phyloP scores from a whole-genome alignment of 257 asterid species.

The Solanum corneliomulleri region DNA sequence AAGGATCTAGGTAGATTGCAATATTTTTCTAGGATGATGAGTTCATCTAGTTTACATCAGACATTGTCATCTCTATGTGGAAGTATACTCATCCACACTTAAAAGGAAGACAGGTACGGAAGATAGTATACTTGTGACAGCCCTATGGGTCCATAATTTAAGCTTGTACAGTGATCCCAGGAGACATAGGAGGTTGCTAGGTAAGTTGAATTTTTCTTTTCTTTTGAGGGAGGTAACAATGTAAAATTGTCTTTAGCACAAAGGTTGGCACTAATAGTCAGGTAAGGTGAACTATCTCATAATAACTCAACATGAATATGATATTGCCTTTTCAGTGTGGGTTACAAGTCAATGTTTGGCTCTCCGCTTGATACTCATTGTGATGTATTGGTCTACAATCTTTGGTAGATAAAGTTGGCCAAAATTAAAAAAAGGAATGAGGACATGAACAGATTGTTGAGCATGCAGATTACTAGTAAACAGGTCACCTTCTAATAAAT shows the following conservation, averaged over 20 bases:
- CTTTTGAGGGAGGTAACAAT: not conserved
- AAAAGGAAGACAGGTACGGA: not conserved
- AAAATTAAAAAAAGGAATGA: not conserved
- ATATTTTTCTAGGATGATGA: not conserved
- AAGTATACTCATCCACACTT: not conserved
- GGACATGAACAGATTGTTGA: not conserved
- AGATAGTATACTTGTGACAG: not conserved
- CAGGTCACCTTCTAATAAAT: not conserved
- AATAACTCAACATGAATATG: not conserved
- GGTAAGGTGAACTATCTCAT: not conserved
- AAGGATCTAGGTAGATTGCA: not conserved
- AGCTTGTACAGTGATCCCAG: not conserved
- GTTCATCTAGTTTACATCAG: not conserved
- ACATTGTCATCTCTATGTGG: not conserved
- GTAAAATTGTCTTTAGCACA: not conserved
- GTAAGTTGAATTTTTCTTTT: not conserved
- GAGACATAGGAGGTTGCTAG: not conserved
- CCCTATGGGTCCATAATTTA: not conserved
- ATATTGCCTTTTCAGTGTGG: not conserved
- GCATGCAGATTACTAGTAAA: not conserved
- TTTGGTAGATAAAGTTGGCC: not conserved
- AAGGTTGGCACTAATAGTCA: not conserved
- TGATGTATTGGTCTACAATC: not conserved
- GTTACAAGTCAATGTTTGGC: not conserved
- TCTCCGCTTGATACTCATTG: not conserved